Evolutionary conservation across 2,329 filamentous ascomycete species (phyloP).

Genomic region (Alternaria sp.): DNA sequence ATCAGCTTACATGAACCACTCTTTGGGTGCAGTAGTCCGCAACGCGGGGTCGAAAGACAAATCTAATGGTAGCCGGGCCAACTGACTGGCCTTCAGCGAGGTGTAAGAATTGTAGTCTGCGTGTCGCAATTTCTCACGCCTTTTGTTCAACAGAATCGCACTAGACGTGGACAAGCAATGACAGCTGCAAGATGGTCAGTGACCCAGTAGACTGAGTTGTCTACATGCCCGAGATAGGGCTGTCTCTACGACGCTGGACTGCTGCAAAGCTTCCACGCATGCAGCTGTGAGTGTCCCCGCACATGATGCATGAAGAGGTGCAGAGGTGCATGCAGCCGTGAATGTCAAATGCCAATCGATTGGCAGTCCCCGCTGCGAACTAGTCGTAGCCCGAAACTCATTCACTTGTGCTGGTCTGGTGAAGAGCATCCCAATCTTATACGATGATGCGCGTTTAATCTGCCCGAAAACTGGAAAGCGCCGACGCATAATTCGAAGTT

Average conservation of each 20-base stretch:
- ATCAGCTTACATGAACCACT: constrained; percentile 1
- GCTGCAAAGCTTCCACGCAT: not conserved
- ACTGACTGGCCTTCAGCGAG: not conserved
- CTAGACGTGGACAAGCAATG: not conserved
- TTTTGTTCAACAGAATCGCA: not conserved
- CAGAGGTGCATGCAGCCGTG: not conserved
- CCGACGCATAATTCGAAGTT: not conserved
- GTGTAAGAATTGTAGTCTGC: not conserved
- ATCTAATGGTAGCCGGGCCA: not conserved
- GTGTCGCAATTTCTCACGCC: not conserved
- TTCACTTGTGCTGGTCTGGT: not conserved
- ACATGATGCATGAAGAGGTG: constrained; percentile 1
- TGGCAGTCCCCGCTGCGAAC: constrained; percentile 2
- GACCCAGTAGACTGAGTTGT: not conserved
- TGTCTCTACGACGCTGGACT: not conserved
- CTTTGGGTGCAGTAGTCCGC: not conserved
- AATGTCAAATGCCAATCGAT: not conserved
- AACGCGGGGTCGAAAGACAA: not conserved
- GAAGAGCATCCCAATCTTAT: not conserved
- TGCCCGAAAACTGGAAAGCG: constrained; percentile 2
- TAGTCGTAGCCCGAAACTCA: not conserved
- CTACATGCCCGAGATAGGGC: not conserved
- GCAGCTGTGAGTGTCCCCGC: not conserved
- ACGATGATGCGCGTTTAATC: not conserved
- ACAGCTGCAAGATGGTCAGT: not conserved